These are phyloP conservation scores for Phylloporus arenicola DNA, from an alignment of 768 basidiomycete genomes.

Conservation along the genomic window DNA sequence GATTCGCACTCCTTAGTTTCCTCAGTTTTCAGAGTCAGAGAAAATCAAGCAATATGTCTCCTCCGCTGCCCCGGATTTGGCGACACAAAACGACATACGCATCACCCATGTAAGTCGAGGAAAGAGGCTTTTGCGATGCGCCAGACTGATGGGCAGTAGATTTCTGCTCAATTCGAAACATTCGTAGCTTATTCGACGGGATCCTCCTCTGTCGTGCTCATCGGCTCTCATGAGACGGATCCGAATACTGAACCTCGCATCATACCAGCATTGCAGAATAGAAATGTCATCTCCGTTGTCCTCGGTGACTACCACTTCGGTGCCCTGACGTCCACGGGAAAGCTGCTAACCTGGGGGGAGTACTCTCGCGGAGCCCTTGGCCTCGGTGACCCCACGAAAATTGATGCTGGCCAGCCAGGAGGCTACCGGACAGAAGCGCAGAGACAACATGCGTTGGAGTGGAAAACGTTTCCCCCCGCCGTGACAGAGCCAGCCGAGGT, in stretches of 20 bases:
- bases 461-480: constrained; percentile 28
- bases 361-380: constrained; percentile 81
- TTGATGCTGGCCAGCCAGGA: constrained; percentile 54
- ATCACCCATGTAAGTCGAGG: constrained; percentile 69
- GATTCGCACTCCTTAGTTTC: constrained; percentile 45
- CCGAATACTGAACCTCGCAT: constrained; percentile 48
- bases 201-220: constrained; percentile 63
- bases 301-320: constrained; percentile 92
- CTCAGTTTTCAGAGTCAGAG: constrained; percentile 62
- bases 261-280: constrained; percentile 69
- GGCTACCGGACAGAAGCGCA: constrained; percentile 44
- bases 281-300: constrained; percentile 76
- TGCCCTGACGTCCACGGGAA: constrained; percentile 74
- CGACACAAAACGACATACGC: constrained; percentile 43
- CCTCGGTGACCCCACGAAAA: constrained; percentile 63
- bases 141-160: constrained; percentile 35
- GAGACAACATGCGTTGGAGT: constrained; percentile 24
- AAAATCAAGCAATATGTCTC: constrained; percentile 42
- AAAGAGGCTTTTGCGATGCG: neutral
- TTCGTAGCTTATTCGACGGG: constrained; percentile 82
- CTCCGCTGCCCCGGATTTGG: constrained; percentile 37
- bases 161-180: constrained; percentile 78
- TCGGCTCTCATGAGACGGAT: constrained; percentile 52
- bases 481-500: constrained; percentile 66
- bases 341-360: constrained; percentile 75